phyloP scores from a whole-genome alignment of 2,329 filamentous ascomycete genomes.

The Fusarium pseudonygamai region DNA sequence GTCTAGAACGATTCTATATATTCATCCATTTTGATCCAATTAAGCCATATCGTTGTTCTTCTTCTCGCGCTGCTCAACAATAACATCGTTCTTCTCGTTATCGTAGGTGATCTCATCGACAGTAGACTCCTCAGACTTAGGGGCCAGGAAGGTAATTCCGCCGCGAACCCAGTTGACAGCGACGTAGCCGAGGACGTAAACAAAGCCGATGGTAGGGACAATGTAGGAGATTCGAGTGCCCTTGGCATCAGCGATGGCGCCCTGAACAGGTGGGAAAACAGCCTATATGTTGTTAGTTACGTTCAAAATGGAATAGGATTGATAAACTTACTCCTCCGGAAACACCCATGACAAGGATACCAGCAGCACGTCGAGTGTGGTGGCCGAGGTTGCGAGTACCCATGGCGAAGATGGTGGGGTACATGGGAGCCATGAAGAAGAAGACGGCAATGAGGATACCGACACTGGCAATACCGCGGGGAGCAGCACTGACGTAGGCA shows the following conservation, averaged over 20 bases:
- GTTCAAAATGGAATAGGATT: too few species aligned
- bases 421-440: constrained; percentile 83
- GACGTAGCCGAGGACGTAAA: constrained; percentile 39
- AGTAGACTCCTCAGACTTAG: constrained; percentile 7
- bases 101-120: constrained; percentile 1
- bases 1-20: background rate
- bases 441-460: constrained; percentile 75
- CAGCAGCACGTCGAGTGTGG: constrained; percentile 79
- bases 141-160: constrained; percentile 24
- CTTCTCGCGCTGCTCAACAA: constrained; percentile 37
- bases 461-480: constrained; percentile 56
- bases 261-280: constrained; percentile 33
- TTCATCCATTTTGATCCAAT: background rate
- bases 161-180: constrained; percentile 28
- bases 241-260: constrained; percentile 35
- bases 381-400: constrained; percentile 79
- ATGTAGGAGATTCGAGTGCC: constrained; percentile 38
- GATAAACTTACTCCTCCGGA: constrained; percentile 62
- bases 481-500: constrained; percentile 57
- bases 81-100: constrained; percentile 18
- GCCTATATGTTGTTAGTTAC: too few species aligned
- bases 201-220: constrained; percentile 37
- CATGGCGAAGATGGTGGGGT: constrained; percentile 82
- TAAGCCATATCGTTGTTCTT: constrained; percentile 29
- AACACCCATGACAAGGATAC: constrained; percentile 75